Evolutionary conservation across 2,329 filamentous ascomycete species (phyloP), one percentile per base, ranked within the genome.

Genomic region (Aspergillus sp.): DNA sequence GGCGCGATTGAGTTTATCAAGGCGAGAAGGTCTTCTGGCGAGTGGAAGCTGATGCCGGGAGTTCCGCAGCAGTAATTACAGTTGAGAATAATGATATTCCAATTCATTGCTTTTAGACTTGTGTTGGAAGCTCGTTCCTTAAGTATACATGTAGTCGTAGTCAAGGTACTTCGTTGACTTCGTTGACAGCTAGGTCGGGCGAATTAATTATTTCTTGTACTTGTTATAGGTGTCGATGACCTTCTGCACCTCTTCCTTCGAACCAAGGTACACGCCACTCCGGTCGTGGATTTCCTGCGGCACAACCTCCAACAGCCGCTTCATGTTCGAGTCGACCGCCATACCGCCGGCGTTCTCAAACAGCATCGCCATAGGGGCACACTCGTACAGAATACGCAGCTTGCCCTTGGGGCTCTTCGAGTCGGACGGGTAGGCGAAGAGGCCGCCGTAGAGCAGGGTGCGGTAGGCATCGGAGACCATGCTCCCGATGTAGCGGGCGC

Each of bases 401-500:
- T 98, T 98, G 48, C 91, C 91, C 77, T 96, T 98, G 44, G 88
- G 86, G 55, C 82, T 93, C 79, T 98, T 96, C 71, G 88, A 93
- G 58, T 98, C 91, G 10, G 89, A 85, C 0, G 91, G 91, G 58
- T 98, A 98, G 27, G 91, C 91, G 61, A 98, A 98, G 56, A 98
- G 83, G 46, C 91, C 91, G 39, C 91, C 91, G 59, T 98, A 98
- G 36, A 96, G 66, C 43, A 98, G 66, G 10, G 91, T 98, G 30
- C 91, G 80, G 67, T 98, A 98, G 10, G 91, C 91, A 61, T 98
- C 91, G 26, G 91, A 91, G 36, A 98, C 91, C 91, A 98, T 98
- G 69, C 78, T 85, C 37, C 89, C 89, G 48, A 98, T 98, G 63
- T 98, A 98, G 51, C 91, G 75, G 10, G 89, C 74, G 55, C 83